Conservation (phyloP, 2,329 filamentous ascomycete species). For the Cercospora zeae-maydis region DNA sequence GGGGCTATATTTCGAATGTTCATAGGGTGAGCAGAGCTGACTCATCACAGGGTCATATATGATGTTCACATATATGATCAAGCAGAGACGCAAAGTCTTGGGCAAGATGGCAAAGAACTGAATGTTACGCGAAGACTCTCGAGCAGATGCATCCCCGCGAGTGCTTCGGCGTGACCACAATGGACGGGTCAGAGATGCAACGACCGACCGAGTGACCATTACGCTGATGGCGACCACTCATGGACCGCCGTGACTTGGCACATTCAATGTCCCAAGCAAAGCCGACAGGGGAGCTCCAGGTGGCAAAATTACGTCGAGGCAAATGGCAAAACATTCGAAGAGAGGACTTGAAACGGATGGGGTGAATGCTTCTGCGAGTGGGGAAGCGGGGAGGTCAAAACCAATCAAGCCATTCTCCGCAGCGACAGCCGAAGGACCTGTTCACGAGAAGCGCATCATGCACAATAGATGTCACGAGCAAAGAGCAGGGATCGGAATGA, state of each 20-base stretch:
- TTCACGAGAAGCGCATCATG: neutral
- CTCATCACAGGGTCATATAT: neutral
- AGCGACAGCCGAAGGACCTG: neutral
- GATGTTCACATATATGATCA: slow-evolving; percentile 17
- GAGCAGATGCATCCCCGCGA: neutral
- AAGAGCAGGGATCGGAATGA: neutral
- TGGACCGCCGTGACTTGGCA: neutral
- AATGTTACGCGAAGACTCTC: neutral
- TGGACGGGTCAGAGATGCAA: neutral
- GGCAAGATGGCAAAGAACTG: neutral
- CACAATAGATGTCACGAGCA: neutral
- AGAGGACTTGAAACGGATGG: neutral
- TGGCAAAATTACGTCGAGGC: no score
- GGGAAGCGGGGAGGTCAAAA: neutral
- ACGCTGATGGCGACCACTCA: neutral
- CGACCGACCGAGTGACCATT: neutral
- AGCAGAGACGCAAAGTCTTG: slow-evolving; percentile 10
- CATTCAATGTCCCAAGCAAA: no score
- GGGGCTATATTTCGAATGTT: neutral
- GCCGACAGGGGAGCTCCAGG: neutral
- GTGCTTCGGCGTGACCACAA: neutral
- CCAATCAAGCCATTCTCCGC: neutral
- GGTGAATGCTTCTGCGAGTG: neutral
- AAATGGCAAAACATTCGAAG: slow-evolving; percentile 9
- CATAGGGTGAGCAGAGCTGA: neutral